A percentile compares a stretch with the other conserved stretches of the same genome.
These are phyloP conservation scores for Nicotiana noctiflora DNA, from an alignment of 257 asterid genomes.

Conservation along the genomic window DNA sequence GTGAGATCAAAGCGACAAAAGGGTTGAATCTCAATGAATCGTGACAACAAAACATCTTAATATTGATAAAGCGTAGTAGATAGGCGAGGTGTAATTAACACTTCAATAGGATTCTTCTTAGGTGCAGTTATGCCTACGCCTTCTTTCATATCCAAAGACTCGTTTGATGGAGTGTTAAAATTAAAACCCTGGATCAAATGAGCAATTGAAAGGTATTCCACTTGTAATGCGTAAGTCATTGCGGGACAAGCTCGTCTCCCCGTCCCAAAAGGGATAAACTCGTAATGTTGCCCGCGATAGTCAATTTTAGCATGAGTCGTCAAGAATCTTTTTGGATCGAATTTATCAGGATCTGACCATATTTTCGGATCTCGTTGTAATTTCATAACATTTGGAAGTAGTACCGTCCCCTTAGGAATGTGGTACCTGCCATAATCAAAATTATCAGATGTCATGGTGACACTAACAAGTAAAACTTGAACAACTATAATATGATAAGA, in stretches of 20 bases:
- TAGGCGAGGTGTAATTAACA: neutral
- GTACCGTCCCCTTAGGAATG: neutral
- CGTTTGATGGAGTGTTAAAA: neutral
- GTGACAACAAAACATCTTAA: too few relatives aligned
- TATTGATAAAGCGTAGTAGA: neutral
- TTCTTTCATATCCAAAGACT: neutral
- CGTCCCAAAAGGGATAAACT: neutral
- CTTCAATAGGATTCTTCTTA: neutral
- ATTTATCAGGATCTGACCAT: neutral
- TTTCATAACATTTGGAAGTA: neutral
- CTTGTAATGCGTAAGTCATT: neutral
- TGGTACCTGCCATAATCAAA: neutral
- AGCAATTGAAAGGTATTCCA: neutral
- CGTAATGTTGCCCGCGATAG: neutral
- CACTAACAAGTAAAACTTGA: too few relatives aligned
- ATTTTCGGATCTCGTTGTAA: neutral
- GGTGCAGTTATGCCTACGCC: neutral
- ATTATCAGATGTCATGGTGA: too few relatives aligned
- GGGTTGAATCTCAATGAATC: too few relatives aligned
- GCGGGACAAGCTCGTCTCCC: slow-evolving; percentile 12
- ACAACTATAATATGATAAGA: too few relatives aligned
- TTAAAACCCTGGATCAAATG: slow-evolving; percentile 9
- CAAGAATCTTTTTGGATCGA: neutral
- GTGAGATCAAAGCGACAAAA: too few relatives aligned
- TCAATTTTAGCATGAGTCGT: neutral